Base-by-base conservation (phyloP, 805 yeast genomes). In the Sugiyamaella floridensis region DNA sequence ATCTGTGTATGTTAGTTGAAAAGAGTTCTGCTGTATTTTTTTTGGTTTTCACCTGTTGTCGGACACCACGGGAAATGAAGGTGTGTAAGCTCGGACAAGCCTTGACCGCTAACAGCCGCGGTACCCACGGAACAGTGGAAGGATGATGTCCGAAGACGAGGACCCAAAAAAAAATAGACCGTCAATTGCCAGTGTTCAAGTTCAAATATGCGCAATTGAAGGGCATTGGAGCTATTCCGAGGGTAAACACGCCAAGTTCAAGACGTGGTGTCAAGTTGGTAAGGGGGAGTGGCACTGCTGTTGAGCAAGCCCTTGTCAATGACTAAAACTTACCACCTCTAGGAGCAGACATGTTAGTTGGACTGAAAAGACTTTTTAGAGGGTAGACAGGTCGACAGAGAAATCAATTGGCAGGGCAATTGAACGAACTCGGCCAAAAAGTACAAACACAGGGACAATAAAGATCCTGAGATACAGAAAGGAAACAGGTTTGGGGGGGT, bases 1-100 rank as follows among this genome's bases (percentile, higher is more conserved):
- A 84, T 92, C 99, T 80, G 40, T n/a, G 50, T n/a, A 29, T 12
- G 42, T 32, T 46, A 32, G 41, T 43, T 19, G 5, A 5, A 5
- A 14, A 37, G 16, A n/a, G n/a, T 14, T 5, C n/a, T n/a, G n/a
- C n/a, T n/a, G n/a, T n/a, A n/a, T n/a, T n/a, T n/a, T n/a, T n/a
- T n/a, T n/a, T n/a, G n/a, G n/a, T 37, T 14, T 37, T 15, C 5
- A 5, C 41, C 41, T 37, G 16, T 4, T 37, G 3, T 37, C 7
- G 16, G 7, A 37, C n/a, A 8, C 5, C 41, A 37, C 16, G 41
- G 41, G 16, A 15, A 15, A 37, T n/a, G 3, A 14, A 37, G n/a
- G 41, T 37, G 6, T 14, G 41, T n/a, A n/a, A 15, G 41, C 16
- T 15, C 16, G 41, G n/a, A n/a, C n/a, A n/a, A n/a, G 41, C 41